Conservation (phyloP, 495 filamentous ascomycete species). For the Neurospora africana region DNA sequence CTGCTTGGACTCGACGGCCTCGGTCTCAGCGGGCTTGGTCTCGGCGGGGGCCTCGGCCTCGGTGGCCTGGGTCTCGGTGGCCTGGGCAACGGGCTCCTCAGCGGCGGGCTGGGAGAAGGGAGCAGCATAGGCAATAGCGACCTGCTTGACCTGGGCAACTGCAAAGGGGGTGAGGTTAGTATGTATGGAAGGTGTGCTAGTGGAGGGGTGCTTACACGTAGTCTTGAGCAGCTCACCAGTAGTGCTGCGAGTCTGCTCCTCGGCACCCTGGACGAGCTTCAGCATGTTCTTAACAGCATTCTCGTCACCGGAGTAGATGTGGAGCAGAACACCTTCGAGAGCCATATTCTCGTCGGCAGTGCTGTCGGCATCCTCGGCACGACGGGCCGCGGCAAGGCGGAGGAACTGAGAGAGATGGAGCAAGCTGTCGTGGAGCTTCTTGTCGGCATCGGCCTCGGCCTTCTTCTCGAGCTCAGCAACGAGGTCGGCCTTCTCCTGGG, state of each 20-base stretch:
- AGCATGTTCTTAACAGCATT: conserved; percentile 71
- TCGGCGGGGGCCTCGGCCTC: conserved; percentile 35
- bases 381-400: conserved; percentile 61
- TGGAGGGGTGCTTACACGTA: conserved; percentile 53
- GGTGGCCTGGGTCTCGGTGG: conserved; percentile 24
- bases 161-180: conserved; percentile 26
- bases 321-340: conserved; percentile 79
- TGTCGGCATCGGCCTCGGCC: conserved; percentile 45
- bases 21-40: conserved; percentile 23
- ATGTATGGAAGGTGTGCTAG: not conserved
- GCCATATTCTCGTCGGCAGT: conserved; percentile 63
- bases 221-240: conserved; percentile 53
- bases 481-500: conserved; percentile 56
- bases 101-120: conserved; percentile 15
- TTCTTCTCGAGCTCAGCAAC: conserved; percentile 42
- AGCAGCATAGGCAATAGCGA: conserved; percentile 39
- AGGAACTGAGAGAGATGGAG: conserved; percentile 70
- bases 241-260: conserved; percentile 59
- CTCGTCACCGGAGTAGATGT: conserved; percentile 80
- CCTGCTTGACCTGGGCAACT: conserved; percentile 63
- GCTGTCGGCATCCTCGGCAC: conserved; percentile 53
- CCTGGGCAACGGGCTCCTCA: conserved; percentile 22
- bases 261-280: conserved; percentile 71
- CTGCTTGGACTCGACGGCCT: conserved; percentile 31
- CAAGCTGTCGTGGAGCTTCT: conserved; percentile 43